Base-by-base conservation (phyloP, 2,329 filamentous ascomycete species). In the Sporothrix inflata region DNA sequence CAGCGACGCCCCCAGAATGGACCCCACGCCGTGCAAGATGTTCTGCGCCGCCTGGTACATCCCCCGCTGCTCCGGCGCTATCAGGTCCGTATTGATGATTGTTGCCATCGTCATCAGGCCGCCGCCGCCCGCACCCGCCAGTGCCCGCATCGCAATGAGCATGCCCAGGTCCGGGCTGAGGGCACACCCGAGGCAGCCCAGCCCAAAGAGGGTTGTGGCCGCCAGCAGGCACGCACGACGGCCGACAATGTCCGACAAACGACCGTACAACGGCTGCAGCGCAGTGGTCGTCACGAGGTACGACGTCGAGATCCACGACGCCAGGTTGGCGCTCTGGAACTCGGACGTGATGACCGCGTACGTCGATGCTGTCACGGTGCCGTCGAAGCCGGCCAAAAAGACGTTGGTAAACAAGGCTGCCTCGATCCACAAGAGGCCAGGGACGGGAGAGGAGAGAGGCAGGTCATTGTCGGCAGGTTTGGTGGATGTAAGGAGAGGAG, bases 271-370 rank as follows among this genome's bases (percentile, higher is more conserved):
- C 0, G 92, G 92, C 78, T 94, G 92, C 76, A 91, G 93, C 27
- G 90, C 90, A 3, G 91, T 92, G 69, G 93, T 81, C 1, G 92
- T 93, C 69, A 94, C 84, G 76, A 94, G 91, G 79, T 94, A 92
- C 9, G 85, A 84, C 0, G 85, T 87, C 7, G 85, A 85, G 1
- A 85, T 85, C 86, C 86, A 88, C 0, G 85, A 83, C 63, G 90
- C 89, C 2, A 85, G 85, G n/a, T 81, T 81, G 74, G 80, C 79
- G 1, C 82, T 82, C 70, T 82, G 75, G 24, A 86, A 80, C 70
- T 88, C 84, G 69, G 80, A 77, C 71, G 84, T 83, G 75, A 88
- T 84, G 40, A 92, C 88, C 2, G 90, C 90, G 78, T 94, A 92
- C 1, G 89, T 92, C 1, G 91, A 89, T 0, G 91, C 91, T 78